phyloP scores from a whole-genome alignment of 1,284 basidiomycete species.

The Pterulicium gracile region DNA sequence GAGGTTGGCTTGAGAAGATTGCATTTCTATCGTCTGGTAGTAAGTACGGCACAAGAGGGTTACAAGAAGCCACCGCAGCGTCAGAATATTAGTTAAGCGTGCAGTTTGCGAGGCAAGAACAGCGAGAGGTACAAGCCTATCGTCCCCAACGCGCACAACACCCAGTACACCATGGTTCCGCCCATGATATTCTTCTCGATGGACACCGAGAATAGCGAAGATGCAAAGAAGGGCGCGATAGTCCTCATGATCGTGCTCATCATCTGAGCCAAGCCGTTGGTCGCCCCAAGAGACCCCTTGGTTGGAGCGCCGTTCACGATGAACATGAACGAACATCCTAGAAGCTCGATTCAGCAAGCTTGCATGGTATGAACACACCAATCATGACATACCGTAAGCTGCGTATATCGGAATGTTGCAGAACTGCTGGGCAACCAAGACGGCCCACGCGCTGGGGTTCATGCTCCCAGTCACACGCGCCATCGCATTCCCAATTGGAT shows the following conservation, averaged over 20 bases:
- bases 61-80: too few species aligned
- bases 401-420: not conserved
- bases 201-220: conserved; percentile 1
- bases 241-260: not conserved
- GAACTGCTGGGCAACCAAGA: not conserved
- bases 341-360: not conserved
- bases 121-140: not conserved
- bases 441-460: not conserved
- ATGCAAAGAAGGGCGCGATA: not conserved
- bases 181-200: not conserved
- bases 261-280: conserved; percentile 1
- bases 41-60: too few species aligned
- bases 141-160: not conserved
- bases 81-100: not conserved
- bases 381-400: not conserved
- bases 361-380: not conserved
- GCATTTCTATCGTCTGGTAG: too few species aligned
- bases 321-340: conserved; percentile 1
- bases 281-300: not conserved
- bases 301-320: conserved; percentile 1
- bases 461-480: not conserved
- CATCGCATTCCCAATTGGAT: not conserved
- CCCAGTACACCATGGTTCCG: conserved; percentile 2
- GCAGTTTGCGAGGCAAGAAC: not conserved
- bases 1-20: too few species aligned